phyloP scores from a whole-genome alignment of 441 rosid species.

The Corymbia citriodora region DNA sequence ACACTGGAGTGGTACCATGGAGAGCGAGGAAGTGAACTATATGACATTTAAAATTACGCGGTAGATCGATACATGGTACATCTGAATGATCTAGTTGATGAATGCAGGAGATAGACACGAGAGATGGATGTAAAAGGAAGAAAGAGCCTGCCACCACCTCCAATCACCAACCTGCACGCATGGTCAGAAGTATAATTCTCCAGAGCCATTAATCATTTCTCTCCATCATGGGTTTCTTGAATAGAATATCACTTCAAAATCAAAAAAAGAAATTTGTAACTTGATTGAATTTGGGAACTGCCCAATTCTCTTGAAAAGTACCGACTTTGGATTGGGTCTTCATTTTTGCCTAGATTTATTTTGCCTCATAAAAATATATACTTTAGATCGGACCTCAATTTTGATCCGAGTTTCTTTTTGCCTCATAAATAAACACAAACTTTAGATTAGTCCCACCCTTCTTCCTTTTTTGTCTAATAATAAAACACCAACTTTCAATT shows the following conservation, averaged over 20 bases:
- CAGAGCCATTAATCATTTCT: neutral
- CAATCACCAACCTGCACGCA: neutral
- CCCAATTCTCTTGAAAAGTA: neutral
- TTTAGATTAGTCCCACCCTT: neutral
- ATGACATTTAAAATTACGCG: neutral
- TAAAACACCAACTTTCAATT: neutral
- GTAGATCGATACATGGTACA: neutral
- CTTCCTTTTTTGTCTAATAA: neutral
- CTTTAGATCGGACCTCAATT: neutral
- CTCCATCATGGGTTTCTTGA: neutral
- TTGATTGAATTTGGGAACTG: neutral
- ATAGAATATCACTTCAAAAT: neutral
- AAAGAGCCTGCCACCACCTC: rapidly evolving
- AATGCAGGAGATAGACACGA: rapidly evolving
- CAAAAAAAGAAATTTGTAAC: neutral
- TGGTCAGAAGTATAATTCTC: neutral
- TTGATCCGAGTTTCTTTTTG: rapidly evolving
- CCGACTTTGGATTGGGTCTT: too few species aligned
- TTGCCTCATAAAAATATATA: too few species aligned
- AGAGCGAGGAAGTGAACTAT: neutral
- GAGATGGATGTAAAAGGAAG: neutral
- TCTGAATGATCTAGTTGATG: neutral
- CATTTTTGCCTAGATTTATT: too few species aligned
- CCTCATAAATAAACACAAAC: neutral
- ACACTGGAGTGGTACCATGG: neutral